phyloP scores from a whole-genome alignment of 2,329 filamentous ascomycete species.

The Ambrosiella xylebori region DNA sequence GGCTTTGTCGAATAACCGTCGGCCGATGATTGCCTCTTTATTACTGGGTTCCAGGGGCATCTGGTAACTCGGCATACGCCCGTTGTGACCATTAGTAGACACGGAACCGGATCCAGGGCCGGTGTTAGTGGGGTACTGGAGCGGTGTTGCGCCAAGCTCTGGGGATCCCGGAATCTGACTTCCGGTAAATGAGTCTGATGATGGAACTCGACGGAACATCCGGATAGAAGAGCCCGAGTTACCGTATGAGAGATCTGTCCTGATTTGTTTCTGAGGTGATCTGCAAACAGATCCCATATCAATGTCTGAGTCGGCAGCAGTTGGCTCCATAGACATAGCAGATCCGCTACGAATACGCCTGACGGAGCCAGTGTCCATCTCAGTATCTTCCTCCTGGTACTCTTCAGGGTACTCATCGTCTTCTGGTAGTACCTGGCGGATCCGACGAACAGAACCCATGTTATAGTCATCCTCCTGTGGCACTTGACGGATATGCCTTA shows the following conservation, averaged over 20 bases:
- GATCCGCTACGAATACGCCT: slow-evolving; percentile 1
- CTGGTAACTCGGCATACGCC: slow-evolving; percentile 34
- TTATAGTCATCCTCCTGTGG: slow-evolving; percentile 3
- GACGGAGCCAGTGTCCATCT: slow-evolving; percentile 25
- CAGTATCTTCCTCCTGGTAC: slow-evolving; percentile 1
- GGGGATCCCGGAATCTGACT: slow-evolving; percentile 17
- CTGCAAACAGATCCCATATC: slow-evolving; percentile 10
- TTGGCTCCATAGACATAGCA: not conserved
- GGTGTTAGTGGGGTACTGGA: slow-evolving; percentile 17
- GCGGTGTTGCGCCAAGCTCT: slow-evolving; percentile 15
- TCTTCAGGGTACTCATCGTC: slow-evolving; percentile 66
- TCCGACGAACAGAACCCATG: slow-evolving; percentile 9
- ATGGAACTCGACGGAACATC: slow-evolving; percentile 72
- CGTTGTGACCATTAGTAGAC: slow-evolving; percentile 35
- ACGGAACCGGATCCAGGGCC: not conserved
- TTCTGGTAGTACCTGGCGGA: slow-evolving; percentile 58
- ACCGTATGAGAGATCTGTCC: slow-evolving; percentile 81
- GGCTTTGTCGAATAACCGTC: slow-evolving; percentile 63
- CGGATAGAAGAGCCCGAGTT: slow-evolving; percentile 85
- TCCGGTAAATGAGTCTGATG: slow-evolving; percentile 38
- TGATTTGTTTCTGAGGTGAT: slow-evolving; percentile 37
- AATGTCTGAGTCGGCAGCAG: not conserved
- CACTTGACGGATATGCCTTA: slow-evolving; percentile 5
- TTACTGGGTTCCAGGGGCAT: slow-evolving; percentile 39
- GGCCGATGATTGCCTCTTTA: slow-evolving; percentile 71